Evolutionary conservation across 257 asterid species (phyloP).

Genomic region (Petunia axillaris): DNA sequence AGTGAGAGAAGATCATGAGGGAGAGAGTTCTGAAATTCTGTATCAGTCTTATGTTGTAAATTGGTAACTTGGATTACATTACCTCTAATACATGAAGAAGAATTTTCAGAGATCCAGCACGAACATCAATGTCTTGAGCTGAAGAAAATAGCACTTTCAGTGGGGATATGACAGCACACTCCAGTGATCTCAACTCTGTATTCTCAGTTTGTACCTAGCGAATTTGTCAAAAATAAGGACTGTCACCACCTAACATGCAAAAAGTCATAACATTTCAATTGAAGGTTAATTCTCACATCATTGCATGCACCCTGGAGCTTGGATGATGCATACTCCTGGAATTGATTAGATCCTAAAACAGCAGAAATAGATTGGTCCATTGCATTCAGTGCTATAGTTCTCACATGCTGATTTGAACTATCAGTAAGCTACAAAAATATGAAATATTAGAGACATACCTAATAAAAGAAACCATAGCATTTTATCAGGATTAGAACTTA

Average conservation of each 20-base stretch:
- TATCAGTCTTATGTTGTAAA: conserved; percentile 25
- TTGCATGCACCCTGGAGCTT: conserved; percentile 44
- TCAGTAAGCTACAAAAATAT: conserved; percentile 75
- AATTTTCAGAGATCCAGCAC: conserved; percentile 84
- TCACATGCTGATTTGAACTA: conserved; percentile 71
- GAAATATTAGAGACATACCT: conserved; percentile 23
- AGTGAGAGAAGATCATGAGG: conserved; percentile 12
- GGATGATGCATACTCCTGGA: conserved; percentile 56
- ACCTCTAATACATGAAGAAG: conserved; percentile 97
- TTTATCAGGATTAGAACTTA: conserved; percentile 18
- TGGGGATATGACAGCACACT: conserved; percentile 86
- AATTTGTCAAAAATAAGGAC: conserved; percentile 34
- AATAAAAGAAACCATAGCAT: conserved; percentile 20
- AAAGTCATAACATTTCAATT: conserved; percentile 21
- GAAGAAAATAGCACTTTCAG: conserved; percentile 72
- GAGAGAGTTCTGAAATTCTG: conserved; percentile 5
- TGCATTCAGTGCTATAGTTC: conserved; percentile 82
- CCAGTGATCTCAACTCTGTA: conserved; percentile 72
- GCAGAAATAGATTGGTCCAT: conserved; percentile 94
- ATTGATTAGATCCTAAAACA: conserved; percentile 83
- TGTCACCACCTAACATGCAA: conserved; percentile 21
- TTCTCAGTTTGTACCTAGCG: conserved; percentile 49
- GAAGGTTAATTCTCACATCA: conserved; percentile 54
- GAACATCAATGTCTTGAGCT: conserved; percentile 72
- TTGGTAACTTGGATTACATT: conserved; percentile 22